Conservation (phyloP, 2,329 filamentous ascomycete species). For the Tolypocladium ovalisporum region DNA sequence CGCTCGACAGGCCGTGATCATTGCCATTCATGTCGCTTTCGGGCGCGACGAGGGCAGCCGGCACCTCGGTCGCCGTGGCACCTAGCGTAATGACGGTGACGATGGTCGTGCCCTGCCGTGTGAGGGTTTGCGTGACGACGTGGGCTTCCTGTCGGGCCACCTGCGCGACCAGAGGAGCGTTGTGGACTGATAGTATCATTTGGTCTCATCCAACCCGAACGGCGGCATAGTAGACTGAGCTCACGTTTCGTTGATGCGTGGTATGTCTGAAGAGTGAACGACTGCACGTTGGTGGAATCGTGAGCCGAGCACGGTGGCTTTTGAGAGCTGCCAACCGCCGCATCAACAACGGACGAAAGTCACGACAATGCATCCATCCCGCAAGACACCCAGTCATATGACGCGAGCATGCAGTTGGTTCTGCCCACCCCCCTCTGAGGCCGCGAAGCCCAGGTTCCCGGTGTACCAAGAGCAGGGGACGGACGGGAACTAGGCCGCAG, state of each 20-base stretch:
- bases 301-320: background rate
- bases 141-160: background rate
- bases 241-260: too few relatives aligned
- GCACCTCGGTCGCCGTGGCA: background rate
- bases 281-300: background rate
- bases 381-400: conserved; percentile 8
- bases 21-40: conserved; percentile 1
- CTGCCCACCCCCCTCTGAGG: conserved; percentile 2
- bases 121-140: conserved; percentile 1
- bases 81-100: background rate
- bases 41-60: background rate
- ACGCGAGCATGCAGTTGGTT: conserved; percentile 6
- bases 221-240: background rate
- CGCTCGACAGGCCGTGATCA: conserved; percentile 16
- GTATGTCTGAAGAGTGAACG: background rate
- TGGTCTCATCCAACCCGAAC: background rate
- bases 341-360: background rate
- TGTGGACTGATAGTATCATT: background rate
- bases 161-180: background rate
- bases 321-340: background rate
- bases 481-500: background rate
- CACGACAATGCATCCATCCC: background rate
- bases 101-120: background rate
- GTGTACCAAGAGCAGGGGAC: background rate
- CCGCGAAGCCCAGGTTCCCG: background rate